phyloP scores from a whole-genome alignment of 2,329 filamentous ascomycete species.

The Chlorencoelia australis region DNA sequence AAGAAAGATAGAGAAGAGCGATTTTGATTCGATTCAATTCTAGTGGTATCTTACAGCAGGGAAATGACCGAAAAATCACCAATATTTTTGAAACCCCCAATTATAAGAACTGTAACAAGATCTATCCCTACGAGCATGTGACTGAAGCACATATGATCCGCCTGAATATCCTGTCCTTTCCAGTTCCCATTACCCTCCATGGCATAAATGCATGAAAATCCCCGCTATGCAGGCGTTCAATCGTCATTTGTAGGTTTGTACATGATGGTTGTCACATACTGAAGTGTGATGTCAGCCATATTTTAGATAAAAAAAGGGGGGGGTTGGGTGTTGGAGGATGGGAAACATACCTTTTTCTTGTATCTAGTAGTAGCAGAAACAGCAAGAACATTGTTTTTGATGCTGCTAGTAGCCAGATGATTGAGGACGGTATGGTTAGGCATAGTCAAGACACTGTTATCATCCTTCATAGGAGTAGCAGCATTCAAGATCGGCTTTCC shows the following conservation, averaged over 20 bases:
- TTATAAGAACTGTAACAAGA: too few relatives aligned
- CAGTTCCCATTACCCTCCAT: neutral
- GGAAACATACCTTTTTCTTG: slow-evolving; percentile 67
- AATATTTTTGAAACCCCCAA: too few relatives aligned
- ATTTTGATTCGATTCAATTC: too few relatives aligned
- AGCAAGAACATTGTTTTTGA: slow-evolving; percentile 90
- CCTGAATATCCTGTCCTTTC: too few relatives aligned
- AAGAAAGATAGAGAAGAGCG: too few relatives aligned
- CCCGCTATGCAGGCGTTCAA: slow-evolving; percentile 7
- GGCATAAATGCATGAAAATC: neutral
- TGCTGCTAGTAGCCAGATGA: slow-evolving; percentile 93
- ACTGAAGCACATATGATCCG: too few relatives aligned
- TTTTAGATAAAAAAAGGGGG: neutral
- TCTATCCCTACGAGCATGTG: too few relatives aligned
- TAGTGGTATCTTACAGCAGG: too few relatives aligned
- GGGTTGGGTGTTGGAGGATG: too few relatives aligned
- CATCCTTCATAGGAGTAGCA: slow-evolving; percentile 86
- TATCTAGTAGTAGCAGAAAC: slow-evolving; percentile 97
- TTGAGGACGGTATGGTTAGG: slow-evolving; percentile 97
- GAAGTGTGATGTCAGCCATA: slow-evolving; percentile 6
- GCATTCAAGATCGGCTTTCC: slow-evolving; percentile 93
- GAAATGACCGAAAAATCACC: too few relatives aligned
- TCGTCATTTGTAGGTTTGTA: slow-evolving; percentile 71
- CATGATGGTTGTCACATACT: slow-evolving; percentile 97
- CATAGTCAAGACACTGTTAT: slow-evolving; percentile 93